These are phyloP conservation scores for Skeletonema grethae DNA, from an alignment of 108 stramenopile genomes.

Conservation along the genomic window DNA sequence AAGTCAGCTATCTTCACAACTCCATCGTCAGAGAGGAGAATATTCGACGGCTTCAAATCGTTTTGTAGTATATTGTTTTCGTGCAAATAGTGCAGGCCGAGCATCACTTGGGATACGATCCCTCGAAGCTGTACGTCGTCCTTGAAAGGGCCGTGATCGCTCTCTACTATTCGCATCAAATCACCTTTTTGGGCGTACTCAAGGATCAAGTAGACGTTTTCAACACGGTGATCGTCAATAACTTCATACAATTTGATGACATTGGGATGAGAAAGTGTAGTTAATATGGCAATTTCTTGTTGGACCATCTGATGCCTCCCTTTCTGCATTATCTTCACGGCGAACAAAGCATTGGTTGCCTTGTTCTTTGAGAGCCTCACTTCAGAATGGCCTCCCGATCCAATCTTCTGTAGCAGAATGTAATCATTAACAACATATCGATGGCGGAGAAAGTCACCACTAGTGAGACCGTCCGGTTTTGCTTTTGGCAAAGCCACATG, in stretches of 20 bases:
- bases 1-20: conserved; percentile 65
- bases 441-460: conserved; percentile 36
- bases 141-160: conserved; percentile 15
- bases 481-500: conserved; percentile 21
- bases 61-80: conserved; percentile 39
- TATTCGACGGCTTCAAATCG: conserved; percentile 38
- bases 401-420: conserved; percentile 62
- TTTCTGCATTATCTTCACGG: conserved; percentile 78
- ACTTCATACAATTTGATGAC: conserved; percentile 35
- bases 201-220: conserved; percentile 79
- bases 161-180: conserved; percentile 62
- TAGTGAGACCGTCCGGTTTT: conserved; percentile 12
- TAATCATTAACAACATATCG: conserved; percentile 70
- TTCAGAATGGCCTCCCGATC: conserved; percentile 68
- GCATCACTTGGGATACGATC: conserved; percentile 20
- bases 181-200: conserved; percentile 76
- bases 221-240: conserved; percentile 41
- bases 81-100: conserved; percentile 27
- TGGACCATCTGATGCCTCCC: conserved; percentile 47
- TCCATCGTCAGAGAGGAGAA: conserved; percentile 10
- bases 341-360: conserved; percentile 54
- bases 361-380: conserved; percentile 69
- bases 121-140: conserved; percentile 15
- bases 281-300: conserved; percentile 80
- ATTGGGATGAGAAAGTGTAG: conserved; percentile 32